Evolutionary conservation across 2,329 filamentous ascomycete species (phyloP), one percentile per base, ranked within the genome.

Genomic region (Diaporthe citri): DNA sequence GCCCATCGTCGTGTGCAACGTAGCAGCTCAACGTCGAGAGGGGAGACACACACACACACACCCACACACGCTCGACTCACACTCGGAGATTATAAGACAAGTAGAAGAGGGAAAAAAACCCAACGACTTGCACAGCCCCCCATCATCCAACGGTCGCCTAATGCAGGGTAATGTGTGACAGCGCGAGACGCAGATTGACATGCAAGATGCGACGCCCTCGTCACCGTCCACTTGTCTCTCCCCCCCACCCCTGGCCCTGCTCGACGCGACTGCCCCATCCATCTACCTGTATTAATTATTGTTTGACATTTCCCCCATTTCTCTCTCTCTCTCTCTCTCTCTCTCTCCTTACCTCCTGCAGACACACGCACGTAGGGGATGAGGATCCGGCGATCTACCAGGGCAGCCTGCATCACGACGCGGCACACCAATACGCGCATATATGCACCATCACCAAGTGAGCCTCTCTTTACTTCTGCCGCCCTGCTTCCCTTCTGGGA

Each of bases 81-180:
- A 60, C 64, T 55, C 71, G 57, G 71, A 72, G 57, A 55, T 72
- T 64, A 64, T 56, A 55, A 64, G 36, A 62, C 60, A 28, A 13
- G 39, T 8, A 34, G n/a, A 41, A 55, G 9, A 20, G 34, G 17
- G 17, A 62, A 31, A 31, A 10, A 17, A 39, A 15, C 36, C 46
- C 20, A 55, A 43, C 22, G 34, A 43, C 43, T 15, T 13, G 17
- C 56, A 52, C 36, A 36, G 31, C 25, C 25, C 15, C 9, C 25
- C 60, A 46, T 46, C 36, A 34, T 62, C 51, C 71, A 64, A 72
- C 57, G 57, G 71, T 55, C 71, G 69, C 57, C 57, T 72, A 72
- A 72, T 55, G 57, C 57, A 64, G 28, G 34, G 46, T 64, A 56
- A 72, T 72, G 71, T 64, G 51, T 72, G 34, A 64, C 71, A 64